Evolutionary conservation across 495 filamentous ascomycete species (phyloP), one percentile per base, ranked within the genome.

Genomic region (Parachaetomium inaequale): DNA sequence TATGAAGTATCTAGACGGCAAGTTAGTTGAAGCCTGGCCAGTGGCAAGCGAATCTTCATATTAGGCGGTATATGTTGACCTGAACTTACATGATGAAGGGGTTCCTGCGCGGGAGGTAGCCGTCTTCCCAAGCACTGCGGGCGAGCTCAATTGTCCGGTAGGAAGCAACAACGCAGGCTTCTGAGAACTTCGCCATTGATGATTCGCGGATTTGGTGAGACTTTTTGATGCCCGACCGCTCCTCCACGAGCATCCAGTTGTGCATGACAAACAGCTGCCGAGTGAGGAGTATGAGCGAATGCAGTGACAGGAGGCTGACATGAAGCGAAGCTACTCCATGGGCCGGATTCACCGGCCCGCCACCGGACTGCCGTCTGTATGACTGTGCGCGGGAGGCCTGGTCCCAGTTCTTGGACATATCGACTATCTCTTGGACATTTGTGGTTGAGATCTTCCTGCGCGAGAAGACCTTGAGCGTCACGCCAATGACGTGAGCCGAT

Each of bases 261-360:
- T 61, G 72, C 70, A 74, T 78, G 68, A 91, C 74, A 55, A 91
- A 87, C 64, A 92, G 87, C 4, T 89, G 89, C 53, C 85, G 75
- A 29, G 84, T 85, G n/a, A 92, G 77, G 6, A 92, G 77, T 25
- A 91, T 83, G 50, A 91, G 85, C 2, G 87, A 89, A 74, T 89
- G 88, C 63, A 86, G 87, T 63, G 90, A 88, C 19, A 88, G 78
- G 10, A 88, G 79, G 61, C 89, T 85, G 34, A 85, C 76, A 64
- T 91, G 88, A 25, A 89, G 78, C 32, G 83, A 82, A 10, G 85
- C 84, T 28, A 91, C 78, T 26, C 84, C 84, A 74, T 85, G 76
- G 70, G 80, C 76, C 63, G 82, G 62, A 63, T 78, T 67, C 63
- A 64, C 70, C 26, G 79, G 49, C 10, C 75, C 77, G 19, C 74